Base-by-base conservation (phyloP, 495 filamentous ascomycete species). In the Penicillium subrubescens region DNA sequence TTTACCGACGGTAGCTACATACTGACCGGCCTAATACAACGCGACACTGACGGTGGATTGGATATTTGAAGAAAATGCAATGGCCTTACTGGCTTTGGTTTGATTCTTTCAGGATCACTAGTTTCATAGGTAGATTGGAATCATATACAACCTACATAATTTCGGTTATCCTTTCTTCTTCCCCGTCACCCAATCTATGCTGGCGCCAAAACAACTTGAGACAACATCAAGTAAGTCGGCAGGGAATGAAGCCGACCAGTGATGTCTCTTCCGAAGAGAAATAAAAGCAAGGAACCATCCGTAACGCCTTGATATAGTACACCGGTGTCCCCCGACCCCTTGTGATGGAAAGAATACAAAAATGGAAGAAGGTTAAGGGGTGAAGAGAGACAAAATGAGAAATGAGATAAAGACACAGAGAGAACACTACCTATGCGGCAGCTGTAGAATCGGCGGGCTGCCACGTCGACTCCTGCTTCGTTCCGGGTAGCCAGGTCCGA, bases 391-490 rank as follows among this genome's bases (percentile, higher is more conserved):
- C 11, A 48, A 10, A 59, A n/a, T 6, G 25, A 48, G 17, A 50
- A 51, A 50, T 8, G 17, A 41, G 8, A 41, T 21, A 37, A 25
- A 61, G n/a, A n/a, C 29, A 27, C 27, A 31, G 6, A 29, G 5
- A 29, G 14, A 41, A 34, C 2, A 5, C 1, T 10, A 35, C 31
- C 48, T 67, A 70, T 50, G 64, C 51, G 56, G 63, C 69, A 25
- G 64, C 50, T 11, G 62, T 71, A 50, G 78, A 72, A 56, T 85
- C 89, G 55, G 78, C 81, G n/a, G 75, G 72, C 53, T 85, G 83
- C 92, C 92, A 95, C 0, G 90, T 94, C 58, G 92, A 88, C 67
- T 96, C 90, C 72, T 92, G 89, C 60, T 84, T 91, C 44, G 90
- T 93, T 3, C 92, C 90, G 14, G 89, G 84, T 17, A 93, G 71